phyloP scores from a whole-genome alignment of 331 rosid species.

The Spiraea crenata region DNA sequence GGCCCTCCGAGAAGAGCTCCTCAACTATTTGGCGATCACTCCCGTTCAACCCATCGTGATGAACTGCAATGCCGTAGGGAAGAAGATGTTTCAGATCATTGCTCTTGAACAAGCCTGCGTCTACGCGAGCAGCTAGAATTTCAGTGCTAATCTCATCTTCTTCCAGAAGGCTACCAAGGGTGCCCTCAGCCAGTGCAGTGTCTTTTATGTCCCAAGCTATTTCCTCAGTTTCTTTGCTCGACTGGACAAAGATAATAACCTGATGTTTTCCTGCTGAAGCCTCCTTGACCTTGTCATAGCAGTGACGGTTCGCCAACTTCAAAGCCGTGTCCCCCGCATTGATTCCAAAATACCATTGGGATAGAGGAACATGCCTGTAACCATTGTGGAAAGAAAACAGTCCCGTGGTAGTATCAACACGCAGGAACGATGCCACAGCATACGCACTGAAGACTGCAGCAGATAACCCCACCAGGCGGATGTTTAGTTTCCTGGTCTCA shows the following conservation, averaged over 20 bases:
- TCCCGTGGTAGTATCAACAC: slow-evolving; percentile 65
- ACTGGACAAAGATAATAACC: slow-evolving; percentile 74
- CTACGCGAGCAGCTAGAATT: too few species aligned
- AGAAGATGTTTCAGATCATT: too few species aligned
- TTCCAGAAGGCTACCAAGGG: too few species aligned
- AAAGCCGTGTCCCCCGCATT: slow-evolving; percentile 80
- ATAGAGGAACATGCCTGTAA: slow-evolving; percentile 86
- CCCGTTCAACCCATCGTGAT: slow-evolving; percentile 84
- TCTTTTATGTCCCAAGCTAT: slow-evolving; percentile 61
- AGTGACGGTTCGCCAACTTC: slow-evolving; percentile 77
- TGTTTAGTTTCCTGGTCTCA: slow-evolving; percentile 73
- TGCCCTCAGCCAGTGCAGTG: too few species aligned
- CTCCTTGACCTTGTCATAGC: slow-evolving; percentile 64
- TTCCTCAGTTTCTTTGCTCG: slow-evolving; percentile 70
- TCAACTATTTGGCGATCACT: slow-evolving; percentile 73
- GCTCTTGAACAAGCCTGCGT: too few species aligned
- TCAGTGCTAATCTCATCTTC: too few species aligned
- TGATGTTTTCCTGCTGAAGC: slow-evolving; percentile 73
- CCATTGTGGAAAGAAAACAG: slow-evolving; percentile 73
- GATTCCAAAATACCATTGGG: slow-evolving; percentile 80
- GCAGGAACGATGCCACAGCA: slow-evolving; percentile 75
- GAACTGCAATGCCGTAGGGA: slow-evolving; percentile 68
- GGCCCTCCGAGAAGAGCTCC: slow-evolving; percentile 77
- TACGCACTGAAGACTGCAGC: slow-evolving; percentile 79
- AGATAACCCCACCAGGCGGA: slow-evolving; percentile 83